Evolutionary conservation across 331 rosid species (phyloP).

Genomic region (Quercus lobata): DNA sequence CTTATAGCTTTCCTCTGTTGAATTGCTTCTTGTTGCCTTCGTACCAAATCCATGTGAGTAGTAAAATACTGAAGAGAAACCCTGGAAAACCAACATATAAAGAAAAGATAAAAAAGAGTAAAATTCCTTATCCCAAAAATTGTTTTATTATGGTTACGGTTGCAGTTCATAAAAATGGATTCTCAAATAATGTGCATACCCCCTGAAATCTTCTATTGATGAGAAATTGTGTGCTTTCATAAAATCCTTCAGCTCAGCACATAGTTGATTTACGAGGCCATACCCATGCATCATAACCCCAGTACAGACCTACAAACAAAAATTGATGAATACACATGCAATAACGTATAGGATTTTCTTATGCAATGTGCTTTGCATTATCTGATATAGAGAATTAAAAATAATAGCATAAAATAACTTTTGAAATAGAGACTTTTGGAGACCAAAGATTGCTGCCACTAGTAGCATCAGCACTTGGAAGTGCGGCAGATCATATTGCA

Average conservation of each 20-base stretch:
- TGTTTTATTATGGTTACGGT: background rate
- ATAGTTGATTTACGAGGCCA: conserved; percentile 85
- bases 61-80: conserved; percentile 79
- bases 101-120: background rate
- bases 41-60: conserved; percentile 86
- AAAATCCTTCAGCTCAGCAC: conserved; percentile 78
- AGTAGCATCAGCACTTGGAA: background rate
- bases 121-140: background rate
- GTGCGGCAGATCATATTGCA: background rate
- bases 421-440: background rate
- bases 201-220: conserved; percentile 89
- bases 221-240: conserved; percentile 81
- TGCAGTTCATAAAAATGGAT: background rate
- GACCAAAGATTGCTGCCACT: background rate
- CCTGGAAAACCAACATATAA: conserved; percentile 39
- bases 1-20: conserved; percentile 70
- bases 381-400: background rate
- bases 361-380: background rate
- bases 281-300: conserved; percentile 99
- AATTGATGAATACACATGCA: background rate
- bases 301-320: conserved; percentile 73
- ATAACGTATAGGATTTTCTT: background rate
- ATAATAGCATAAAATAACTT: background rate
- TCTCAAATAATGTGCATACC: conserved; percentile 37
- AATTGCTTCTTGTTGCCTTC: conserved; percentile 83